Percentiles rank a stretch among this genome's conserved stretches.
Evolutionary conservation across 805 yeast species (phyloP).

Genomic region (Peterozyma toletana): DNA sequence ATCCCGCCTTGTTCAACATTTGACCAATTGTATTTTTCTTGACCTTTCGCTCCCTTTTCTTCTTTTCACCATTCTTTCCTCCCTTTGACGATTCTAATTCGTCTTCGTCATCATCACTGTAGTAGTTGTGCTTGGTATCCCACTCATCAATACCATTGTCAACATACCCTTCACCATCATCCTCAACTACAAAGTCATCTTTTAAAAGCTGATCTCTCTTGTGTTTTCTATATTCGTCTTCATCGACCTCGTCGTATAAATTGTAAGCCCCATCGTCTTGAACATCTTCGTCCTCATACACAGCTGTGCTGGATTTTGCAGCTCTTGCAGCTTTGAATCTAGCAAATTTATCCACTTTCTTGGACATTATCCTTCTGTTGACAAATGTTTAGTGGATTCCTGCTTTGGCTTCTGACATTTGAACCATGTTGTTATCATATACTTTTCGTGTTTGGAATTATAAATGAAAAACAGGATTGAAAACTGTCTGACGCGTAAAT

Average conservation of each 20-base stretch:
- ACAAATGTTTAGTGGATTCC: too few relatives aligned
- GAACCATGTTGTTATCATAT: too few relatives aligned
- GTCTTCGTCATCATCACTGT: slow-evolving; percentile 43
- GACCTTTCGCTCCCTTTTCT: slow-evolving; percentile 23
- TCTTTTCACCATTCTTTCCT: slow-evolving; percentile 9
- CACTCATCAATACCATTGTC: slow-evolving; percentile 92
- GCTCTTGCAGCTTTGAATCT: slow-evolving; percentile 59
- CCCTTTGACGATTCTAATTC: slow-evolving; percentile 10
- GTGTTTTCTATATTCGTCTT: slow-evolving; percentile 64
- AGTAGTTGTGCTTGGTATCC: slow-evolving; percentile 52
- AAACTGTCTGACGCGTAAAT: too few relatives aligned
- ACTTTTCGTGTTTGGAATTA: too few relatives aligned
- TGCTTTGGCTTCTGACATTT: too few relatives aligned
- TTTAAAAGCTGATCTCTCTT: slow-evolving; percentile 75
- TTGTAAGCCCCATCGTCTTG: slow-evolving; percentile 44
- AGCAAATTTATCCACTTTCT: slow-evolving; percentile 43
- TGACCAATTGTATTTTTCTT: slow-evolving; percentile 26
- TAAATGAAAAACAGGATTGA: too few relatives aligned
- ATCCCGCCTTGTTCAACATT: slow-evolving; percentile 41
- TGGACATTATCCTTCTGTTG: slow-evolving; percentile 21
- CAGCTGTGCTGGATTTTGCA: slow-evolving; percentile 40
- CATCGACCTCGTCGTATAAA: slow-evolving; percentile 86
- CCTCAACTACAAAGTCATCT: slow-evolving; percentile 93
- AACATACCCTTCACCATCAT: slow-evolving; percentile 87
- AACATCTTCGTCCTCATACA: slow-evolving; percentile 24